Base-by-base conservation (phyloP, 2,329 filamentous ascomycete genomes). In the Septoria petroselini region DNA sequence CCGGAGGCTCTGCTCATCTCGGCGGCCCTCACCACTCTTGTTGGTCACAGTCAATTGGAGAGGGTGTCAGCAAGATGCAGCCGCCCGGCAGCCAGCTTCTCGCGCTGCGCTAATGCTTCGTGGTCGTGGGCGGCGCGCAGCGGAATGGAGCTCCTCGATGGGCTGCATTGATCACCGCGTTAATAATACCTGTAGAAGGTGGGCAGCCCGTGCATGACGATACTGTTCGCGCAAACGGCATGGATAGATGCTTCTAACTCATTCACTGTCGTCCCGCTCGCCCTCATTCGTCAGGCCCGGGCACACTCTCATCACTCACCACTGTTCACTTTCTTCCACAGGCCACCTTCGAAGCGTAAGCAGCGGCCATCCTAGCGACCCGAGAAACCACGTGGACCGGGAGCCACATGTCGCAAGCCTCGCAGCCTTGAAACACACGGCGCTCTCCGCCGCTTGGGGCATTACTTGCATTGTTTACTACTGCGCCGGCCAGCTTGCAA, bases 401-500 rank as follows among this genome's bases (percentile, higher is more conserved):
- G 23, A 25, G 35, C 21, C 21, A 14, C 38, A 41, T 41, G 38
- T 19, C 38, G 21, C 38, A 11, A 25, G 18, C 38, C 38, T 41
- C 25, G 38, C 18, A 21, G 3, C 7, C 14, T 15, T 30, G 27
- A 29, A n/a, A 30, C 39, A 41, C 39, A 41, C 39, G 27, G 39
- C 39, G 27, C 27, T 19, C 23, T 3, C 12, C 14, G n/a, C 39
- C 39, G 39, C 7, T 30, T 41, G 39, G 45, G 40, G 48, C 53
- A 51, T 45, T 39, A 35, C 42, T 27, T 27, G 42, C 27, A 15
- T 41, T 52, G 25, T 39, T 17, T 30, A n/a, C n/a, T n/a, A n/a
- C n/a, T n/a, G n/a, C n/a, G n/a, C n/a, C n/a, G 33, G 37, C 30
- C 33, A 48, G 48, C 46, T 47, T 31, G 30, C 27, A 42, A 48